phyloP scores from a whole-genome alignment of 192 early-diverging fungal species.

The Rhizophagus clarus region DNA sequence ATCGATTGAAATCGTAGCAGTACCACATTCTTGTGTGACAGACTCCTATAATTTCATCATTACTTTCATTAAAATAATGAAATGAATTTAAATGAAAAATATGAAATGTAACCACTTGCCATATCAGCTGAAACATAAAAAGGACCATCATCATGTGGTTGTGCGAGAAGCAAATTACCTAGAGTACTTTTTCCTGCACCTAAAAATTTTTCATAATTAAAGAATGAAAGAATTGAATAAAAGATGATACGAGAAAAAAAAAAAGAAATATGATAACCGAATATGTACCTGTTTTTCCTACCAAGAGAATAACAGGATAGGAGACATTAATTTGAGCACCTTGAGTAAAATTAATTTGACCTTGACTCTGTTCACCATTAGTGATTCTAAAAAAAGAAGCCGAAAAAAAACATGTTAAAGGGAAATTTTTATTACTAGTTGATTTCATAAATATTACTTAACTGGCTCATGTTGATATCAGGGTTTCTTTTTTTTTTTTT shows the following conservation, averaged over 20 bases:
- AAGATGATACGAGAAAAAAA: not conserved
- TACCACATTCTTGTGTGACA: slow-evolving; percentile 6
- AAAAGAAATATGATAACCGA: not conserved
- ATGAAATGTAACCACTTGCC: slow-evolving; percentile 3
- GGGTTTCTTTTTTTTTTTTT: too few species aligned
- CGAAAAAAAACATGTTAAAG: not conserved
- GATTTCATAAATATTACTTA: slow-evolving; percentile 21
- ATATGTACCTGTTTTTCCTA: slow-evolving; percentile 17
- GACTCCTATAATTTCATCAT: not conserved
- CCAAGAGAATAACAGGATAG: not conserved
- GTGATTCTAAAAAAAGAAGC: not conserved
- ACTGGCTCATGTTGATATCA: slow-evolving; percentile 6
- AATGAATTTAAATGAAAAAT: not conserved
- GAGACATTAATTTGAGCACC: not conserved
- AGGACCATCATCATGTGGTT: not conserved
- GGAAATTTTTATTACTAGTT: not conserved
- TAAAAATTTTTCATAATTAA: slow-evolving; percentile 6
- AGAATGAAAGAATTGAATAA: not conserved
- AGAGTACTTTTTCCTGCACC: slow-evolving; percentile 33
- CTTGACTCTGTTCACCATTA: not conserved
- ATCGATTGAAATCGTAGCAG: slow-evolving; percentile 1
- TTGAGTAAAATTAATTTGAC: too few species aligned
- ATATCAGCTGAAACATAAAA: slow-evolving; percentile 13
- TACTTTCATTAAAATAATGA: not conserved
- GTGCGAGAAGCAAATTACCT: slow-evolving; percentile 9